Evolutionary conservation across 768 basidiomycete genomes (phyloP).

Genomic region (Hebeloma cylindrosporum): DNA sequence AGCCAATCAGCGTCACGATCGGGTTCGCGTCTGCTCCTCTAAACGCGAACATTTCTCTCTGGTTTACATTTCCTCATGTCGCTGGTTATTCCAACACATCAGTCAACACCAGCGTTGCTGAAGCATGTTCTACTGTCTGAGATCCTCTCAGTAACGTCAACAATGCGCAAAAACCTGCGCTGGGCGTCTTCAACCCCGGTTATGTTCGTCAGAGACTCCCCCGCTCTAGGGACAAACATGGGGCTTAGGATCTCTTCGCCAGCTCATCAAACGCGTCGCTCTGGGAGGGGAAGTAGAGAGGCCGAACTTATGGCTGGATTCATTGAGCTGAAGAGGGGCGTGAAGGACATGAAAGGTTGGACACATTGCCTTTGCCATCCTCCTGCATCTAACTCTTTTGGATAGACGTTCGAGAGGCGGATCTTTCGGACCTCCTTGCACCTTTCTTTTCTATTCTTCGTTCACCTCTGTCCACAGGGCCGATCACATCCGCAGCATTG

Average conservation of each 20-base stretch:
- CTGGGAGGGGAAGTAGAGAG: slow-evolving; percentile 61
- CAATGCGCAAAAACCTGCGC: slow-evolving; percentile 97
- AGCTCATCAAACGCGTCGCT: slow-evolving; percentile 38
- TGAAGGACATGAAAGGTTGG: slow-evolving; percentile 70
- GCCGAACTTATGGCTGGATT: slow-evolving; percentile 90
- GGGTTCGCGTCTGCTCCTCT: slow-evolving; percentile 13
- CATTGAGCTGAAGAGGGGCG: slow-evolving; percentile 73
- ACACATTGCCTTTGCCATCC: slow-evolving; percentile 6
- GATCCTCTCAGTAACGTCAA: slow-evolving; percentile 86
- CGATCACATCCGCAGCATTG: slow-evolving; percentile 94
- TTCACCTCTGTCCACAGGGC: slow-evolving; percentile 92
- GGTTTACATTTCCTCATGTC: too few species aligned
- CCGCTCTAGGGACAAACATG: slow-evolving; percentile 69
- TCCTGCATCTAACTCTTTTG: slow-evolving; percentile 4
- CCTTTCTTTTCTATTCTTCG: slow-evolving; percentile 95
- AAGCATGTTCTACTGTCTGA: slow-evolving; percentile 87
- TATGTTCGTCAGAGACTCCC: slow-evolving; percentile 61
- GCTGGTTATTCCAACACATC: slow-evolving; percentile 12
- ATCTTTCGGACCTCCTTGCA: slow-evolving; percentile 63
- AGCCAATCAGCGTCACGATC: slow-evolving; percentile 17
- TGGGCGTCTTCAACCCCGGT: slow-evolving; percentile 82
- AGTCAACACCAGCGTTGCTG: slow-evolving; percentile 45
- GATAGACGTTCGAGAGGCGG: slow-evolving; percentile 58
- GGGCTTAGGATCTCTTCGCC: slow-evolving; percentile 67
- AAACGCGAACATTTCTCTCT: slow-evolving; percentile 12